Conservation (phyloP, 495 filamentous ascomycete species). For the Neurospora pannonica region DNA sequence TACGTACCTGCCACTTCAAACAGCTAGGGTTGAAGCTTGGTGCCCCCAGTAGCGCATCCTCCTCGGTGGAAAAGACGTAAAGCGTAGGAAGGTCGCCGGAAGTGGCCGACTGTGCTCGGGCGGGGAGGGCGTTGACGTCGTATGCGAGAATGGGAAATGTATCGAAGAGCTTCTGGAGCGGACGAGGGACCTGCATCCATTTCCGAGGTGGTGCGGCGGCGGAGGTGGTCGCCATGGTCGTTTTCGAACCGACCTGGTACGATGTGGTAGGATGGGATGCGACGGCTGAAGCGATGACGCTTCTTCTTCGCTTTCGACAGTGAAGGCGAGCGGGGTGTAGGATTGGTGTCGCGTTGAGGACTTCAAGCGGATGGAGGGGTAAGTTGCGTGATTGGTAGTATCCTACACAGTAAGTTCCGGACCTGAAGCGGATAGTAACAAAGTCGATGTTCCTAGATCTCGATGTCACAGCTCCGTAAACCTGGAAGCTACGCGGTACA, state of each 20-base stretch:
- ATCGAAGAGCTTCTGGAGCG: slow-evolving; percentile 76
- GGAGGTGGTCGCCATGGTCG: slow-evolving; percentile 2
- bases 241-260: neutral
- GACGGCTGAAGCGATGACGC: neutral
- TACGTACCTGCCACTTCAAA: slow-evolving; percentile 88
- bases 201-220: neutral
- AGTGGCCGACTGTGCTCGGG: slow-evolving; percentile 41
- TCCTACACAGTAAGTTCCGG: neutral
- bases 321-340: neutral
- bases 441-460: neutral
- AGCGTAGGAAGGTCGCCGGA: slow-evolving; percentile 50
- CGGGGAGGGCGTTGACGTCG: slow-evolving; percentile 67
- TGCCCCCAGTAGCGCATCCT: slow-evolving; percentile 49
- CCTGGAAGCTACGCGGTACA: neutral
- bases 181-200: slow-evolving; percentile 51
- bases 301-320: neutral
- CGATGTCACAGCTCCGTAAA: neutral
- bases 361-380: neutral
- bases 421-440: neutral
- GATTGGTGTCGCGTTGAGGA: neutral
- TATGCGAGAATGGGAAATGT: slow-evolving; percentile 70
- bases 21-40: slow-evolving; percentile 90
- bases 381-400: neutral
- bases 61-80: slow-evolving; percentile 66
- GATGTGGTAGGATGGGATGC: neutral